Conservation (phyloP, 2,329 filamentous ascomycete species). For the Sporothrix variecibatus region DNA sequence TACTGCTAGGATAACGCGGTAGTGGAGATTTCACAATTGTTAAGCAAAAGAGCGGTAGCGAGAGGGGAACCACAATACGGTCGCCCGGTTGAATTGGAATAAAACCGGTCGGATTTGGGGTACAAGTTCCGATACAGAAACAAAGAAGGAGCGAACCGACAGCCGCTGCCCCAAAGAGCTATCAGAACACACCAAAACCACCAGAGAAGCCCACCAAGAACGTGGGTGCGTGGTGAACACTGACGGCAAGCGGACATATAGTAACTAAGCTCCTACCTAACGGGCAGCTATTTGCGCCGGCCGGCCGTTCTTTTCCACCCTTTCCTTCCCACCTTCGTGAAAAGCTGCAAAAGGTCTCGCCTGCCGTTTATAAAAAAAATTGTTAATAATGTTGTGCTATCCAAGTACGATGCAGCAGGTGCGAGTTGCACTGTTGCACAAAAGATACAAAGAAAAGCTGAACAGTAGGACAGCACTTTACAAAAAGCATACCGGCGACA, state of each 20-base stretch:
- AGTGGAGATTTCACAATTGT: constrained; percentile 4
- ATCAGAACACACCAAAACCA: not conserved
- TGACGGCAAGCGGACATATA: not conserved
- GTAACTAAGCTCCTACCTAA: not conserved
- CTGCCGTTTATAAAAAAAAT: not conserved
- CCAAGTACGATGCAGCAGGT: not conserved
- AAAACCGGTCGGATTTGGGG: not conserved
- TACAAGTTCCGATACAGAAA: not conserved
- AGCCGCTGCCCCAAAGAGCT: not conserved
- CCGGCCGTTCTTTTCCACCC: not conserved
- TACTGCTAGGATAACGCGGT: not conserved
- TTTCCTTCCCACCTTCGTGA: too few species aligned
- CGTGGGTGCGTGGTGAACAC: too few species aligned
- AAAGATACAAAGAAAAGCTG: not conserved
- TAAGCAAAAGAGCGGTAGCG: constrained; percentile 16
- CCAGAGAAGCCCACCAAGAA: not conserved
- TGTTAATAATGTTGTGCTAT: not conserved
- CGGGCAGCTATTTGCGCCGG: constrained; percentile 6
- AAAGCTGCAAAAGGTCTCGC: not conserved
- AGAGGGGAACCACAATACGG: not conserved
- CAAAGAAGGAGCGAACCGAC: not conserved
- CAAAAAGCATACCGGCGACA: not conserved
- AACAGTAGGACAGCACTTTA: not conserved
- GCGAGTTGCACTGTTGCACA: not conserved
- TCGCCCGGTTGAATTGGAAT: constrained; percentile 11